Percentiles rank a stretch among this genome's conserved stretches.
Evolutionary conservation across 257 asterid species (phyloP).

Genomic region (Plantago ovata): DNA sequence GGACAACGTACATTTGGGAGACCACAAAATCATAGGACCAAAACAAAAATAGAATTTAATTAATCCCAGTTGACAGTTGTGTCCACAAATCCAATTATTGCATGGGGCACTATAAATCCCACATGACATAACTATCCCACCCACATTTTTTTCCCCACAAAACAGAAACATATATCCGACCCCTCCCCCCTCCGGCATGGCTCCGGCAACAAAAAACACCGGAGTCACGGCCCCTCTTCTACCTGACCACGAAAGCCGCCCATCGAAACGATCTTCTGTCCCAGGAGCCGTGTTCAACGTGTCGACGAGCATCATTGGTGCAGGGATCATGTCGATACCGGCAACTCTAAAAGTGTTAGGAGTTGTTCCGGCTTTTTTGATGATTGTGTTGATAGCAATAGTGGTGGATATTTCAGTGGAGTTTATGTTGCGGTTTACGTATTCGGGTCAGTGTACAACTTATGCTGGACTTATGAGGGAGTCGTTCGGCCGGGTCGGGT

Average conservation of each 20-base stretch:
- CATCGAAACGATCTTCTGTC: conserved; percentile 29
- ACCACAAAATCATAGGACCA: too few species aligned
- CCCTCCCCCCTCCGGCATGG: conserved; percentile 45
- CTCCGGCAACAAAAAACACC: conserved; percentile 44
- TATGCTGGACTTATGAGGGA: conserved; percentile 88
- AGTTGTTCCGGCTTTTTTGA: conserved; percentile 61
- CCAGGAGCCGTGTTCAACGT: conserved; percentile 87
- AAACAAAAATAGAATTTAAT: conserved; percentile 11
- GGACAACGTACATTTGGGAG: too few species aligned
- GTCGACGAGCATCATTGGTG: conserved; percentile 88
- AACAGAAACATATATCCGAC: too few species aligned
- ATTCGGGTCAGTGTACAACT: conserved; percentile 69
- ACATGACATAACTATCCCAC: background rate
- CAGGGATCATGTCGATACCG: conserved; percentile 96
- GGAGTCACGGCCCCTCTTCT: conserved; percentile 63
- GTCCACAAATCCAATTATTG: conserved; percentile 19
- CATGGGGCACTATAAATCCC: background rate
- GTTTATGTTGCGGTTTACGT: conserved; percentile 77
- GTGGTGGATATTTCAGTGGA: conserved; percentile 82
- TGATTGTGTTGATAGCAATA: conserved; percentile 53
- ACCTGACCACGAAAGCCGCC: conserved; percentile 20
- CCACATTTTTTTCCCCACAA: too few species aligned
- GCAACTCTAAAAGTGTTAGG: conserved; percentile 91
- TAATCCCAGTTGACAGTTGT: too few species aligned
- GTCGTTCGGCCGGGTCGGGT: conserved; percentile 71